Evolutionary conservation across 2,329 filamentous ascomycete species (phyloP).

Genomic region (Fusarium clavum): DNA sequence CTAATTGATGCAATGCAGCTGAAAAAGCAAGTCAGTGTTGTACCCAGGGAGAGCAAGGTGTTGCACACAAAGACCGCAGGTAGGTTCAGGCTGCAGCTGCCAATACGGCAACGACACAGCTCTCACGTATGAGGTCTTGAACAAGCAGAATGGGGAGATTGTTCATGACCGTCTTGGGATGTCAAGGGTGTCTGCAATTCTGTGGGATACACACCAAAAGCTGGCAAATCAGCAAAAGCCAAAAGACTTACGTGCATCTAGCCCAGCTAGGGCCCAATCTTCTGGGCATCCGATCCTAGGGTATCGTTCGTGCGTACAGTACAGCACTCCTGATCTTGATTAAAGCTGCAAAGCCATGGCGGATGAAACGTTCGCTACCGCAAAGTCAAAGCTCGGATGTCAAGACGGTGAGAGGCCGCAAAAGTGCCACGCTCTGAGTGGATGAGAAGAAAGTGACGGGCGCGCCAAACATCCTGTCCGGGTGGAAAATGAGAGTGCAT

Average conservation of each 20-base stretch:
- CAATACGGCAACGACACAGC: constrained; percentile 18
- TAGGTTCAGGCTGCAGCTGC: constrained; percentile 33
- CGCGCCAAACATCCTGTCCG: constrained; percentile 29
- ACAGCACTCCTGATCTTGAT: constrained; percentile 13
- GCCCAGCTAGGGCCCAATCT: constrained; percentile 26
- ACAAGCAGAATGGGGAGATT: constrained; percentile 3
- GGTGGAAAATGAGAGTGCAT: constrained; percentile 42
- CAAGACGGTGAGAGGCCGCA: constrained; percentile 23
- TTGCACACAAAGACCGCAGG: constrained; percentile 28
- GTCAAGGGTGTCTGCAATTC: constrained; percentile 17
- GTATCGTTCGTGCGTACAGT: constrained; percentile 12
- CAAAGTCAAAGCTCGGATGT: constrained; percentile 29
- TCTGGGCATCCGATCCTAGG: constrained; percentile 26
- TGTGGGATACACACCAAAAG: constrained; percentile 26
- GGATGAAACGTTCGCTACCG: constrained; percentile 23
- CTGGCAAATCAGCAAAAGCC: constrained; percentile 28
- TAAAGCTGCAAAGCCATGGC: constrained; percentile 15
- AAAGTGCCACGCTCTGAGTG: constrained; percentile 6
- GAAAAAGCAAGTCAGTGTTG: constrained; percentile 30
- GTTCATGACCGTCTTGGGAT: constrained; percentile 7
- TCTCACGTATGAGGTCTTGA: constrained; percentile 1
- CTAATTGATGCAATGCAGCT: constrained; percentile 14
- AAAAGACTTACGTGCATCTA: constrained; percentile 28
- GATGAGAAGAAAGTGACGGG: constrained; percentile 12
- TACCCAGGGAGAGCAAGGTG: constrained; percentile 30